Evolutionary conservation across 1,284 basidiomycete species (phyloP), one percentile per base, ranked within the genome.

Genomic region (Cutaneotrichosporon cyanovorans): DNA sequence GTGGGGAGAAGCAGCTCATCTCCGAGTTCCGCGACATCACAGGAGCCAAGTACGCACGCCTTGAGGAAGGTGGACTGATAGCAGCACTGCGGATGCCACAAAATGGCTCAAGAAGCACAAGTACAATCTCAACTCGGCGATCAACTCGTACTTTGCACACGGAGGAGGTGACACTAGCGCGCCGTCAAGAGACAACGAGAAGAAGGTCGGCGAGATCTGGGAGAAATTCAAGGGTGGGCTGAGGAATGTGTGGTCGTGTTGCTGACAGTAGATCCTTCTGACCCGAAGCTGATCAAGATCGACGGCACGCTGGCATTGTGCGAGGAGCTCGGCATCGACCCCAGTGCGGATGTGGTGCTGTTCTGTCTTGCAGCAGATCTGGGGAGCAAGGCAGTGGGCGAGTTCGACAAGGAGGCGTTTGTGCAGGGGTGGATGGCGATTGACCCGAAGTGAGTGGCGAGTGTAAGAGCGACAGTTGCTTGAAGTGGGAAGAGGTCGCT

Each of bases 391-490:
- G 59, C 52, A 2, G 65, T 91, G 53, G 88, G 85, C 12, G 77
- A 81, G 58, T 95, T 87, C 83, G 77, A 77, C 35, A 79, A 77
- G 60, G 76, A 79, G 51, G 83, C 82, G 1, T 93, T 87, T 83
- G 66, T 82, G 31, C 81, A 85, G 3, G 89, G 88, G 2, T 90
- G 87, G 86, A 82, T 81, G 65, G 68, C 65, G 9, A 69, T 70
- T 55, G 61, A 63, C 33, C 58, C 65, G 10, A 46, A 49, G 70
- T 61, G 44, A 56, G 60, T 50, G 33, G 32, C 40, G 7, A 12
- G 36, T 38, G 3, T 10, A 23, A 10, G 5, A n/a, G n/a, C n/a
- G n/a, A n/a, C n/a, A n/a, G n/a, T n/a, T n/a, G n/a, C n/a, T n/a
- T n/a, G n/a, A n/a, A n/a, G n/a, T n/a, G n/a, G n/a, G n/a, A n/a